phyloP scores from a whole-genome alignment of 2,329 filamentous ascomycete species.

The Xylariaceae sp. region DNA sequence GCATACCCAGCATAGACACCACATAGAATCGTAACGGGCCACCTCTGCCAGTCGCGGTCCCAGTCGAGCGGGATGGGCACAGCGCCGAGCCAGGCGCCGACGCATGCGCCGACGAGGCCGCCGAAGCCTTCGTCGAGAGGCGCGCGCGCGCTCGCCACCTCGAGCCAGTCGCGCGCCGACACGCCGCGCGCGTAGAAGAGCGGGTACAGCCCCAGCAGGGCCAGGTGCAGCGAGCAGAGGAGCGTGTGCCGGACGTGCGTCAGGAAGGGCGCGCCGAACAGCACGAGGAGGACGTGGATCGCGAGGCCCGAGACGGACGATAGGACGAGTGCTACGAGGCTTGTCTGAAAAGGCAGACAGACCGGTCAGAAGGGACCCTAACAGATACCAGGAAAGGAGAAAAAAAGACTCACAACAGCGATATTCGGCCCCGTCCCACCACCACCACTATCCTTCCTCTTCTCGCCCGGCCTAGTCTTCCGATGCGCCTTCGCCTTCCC shows the following conservation, averaged over 20 bases:
- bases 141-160: constrained; percentile 58
- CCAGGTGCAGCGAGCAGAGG: constrained; percentile 75
- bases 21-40: constrained; percentile 85
- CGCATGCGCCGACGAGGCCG: constrained; percentile 66
- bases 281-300: constrained; percentile 61
- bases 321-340: constrained; percentile 62
- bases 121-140: constrained; percentile 84
- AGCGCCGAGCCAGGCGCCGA: constrained; percentile 89
- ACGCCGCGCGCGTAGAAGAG: constrained; percentile 83
- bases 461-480: constrained; percentile 49
- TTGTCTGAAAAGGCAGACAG: constrained; percentile 59
- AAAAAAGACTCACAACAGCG: constrained; percentile 38
- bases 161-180: constrained; percentile 64
- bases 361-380: too few relatives aligned
- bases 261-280: constrained; percentile 87
- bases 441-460: constrained; percentile 42
- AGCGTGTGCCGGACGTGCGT: constrained; percentile 74
- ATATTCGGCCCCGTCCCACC: constrained; percentile 40
- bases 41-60: constrained; percentile 99
- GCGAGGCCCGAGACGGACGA: constrained; percentile 26
- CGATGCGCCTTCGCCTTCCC: constrained; percentile 33
- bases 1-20: constrained; percentile 77
- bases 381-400: background rate
- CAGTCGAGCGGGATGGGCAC: constrained; percentile 95
- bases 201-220: constrained; percentile 71